These are phyloP conservation scores for Asterophora lycoperdoides DNA, from an alignment of 768 basidiomycete species.

Conservation along the genomic window DNA sequence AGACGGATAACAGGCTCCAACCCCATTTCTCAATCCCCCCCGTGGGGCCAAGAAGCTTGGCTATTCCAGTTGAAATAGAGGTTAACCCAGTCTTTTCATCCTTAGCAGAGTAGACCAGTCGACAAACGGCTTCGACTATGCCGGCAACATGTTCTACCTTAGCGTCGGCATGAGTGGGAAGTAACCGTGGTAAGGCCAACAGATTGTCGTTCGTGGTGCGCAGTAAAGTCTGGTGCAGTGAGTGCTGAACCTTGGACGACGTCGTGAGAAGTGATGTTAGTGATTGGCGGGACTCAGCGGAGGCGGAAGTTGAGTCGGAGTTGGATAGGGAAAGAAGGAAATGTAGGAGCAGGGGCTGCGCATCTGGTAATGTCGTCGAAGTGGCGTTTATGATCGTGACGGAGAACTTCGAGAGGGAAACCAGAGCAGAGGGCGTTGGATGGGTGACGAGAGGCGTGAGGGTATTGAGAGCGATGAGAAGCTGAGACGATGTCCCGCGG, in stretches of 20 bases:
- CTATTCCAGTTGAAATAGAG: slow-evolving; percentile 50
- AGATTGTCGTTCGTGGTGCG: slow-evolving; percentile 63
- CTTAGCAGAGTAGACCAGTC: slow-evolving; percentile 30
- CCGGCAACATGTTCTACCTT: slow-evolving; percentile 66
- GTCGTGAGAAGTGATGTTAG: slow-evolving; percentile 44
- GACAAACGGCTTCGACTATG: slow-evolving; percentile 69
- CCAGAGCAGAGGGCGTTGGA: slow-evolving; percentile 61
- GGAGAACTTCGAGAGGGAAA: slow-evolving; percentile 55
- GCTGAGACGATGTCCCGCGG: slow-evolving; percentile 72
- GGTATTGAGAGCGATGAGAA: slow-evolving; percentile 78
- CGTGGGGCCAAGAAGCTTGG: slow-evolving; percentile 68
- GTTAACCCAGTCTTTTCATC: slow-evolving; percentile 26
- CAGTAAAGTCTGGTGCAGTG: slow-evolving; percentile 53
- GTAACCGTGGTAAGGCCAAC: slow-evolving; percentile 63
- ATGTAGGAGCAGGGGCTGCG: slow-evolving; percentile 63
- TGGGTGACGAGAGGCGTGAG: slow-evolving; percentile 70
- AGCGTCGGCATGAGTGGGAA: slow-evolving; percentile 67
- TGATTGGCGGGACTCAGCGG: slow-evolving; percentile 40
- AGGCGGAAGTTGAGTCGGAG: slow-evolving; percentile 52
- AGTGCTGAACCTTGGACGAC: slow-evolving; percentile 38
- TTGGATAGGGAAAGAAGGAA: slow-evolving; percentile 71
- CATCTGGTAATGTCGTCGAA: slow-evolving; percentile 59
- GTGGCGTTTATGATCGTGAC: slow-evolving; percentile 50
- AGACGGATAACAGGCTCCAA: slow-evolving; percentile 76
- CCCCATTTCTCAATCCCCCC: slow-evolving; percentile 93